Evolutionary conservation across 2,329 filamentous ascomycete genomes (phyloP), one percentile per base, ranked within the genome.

Genomic region (Ceratocystis variospora): DNA sequence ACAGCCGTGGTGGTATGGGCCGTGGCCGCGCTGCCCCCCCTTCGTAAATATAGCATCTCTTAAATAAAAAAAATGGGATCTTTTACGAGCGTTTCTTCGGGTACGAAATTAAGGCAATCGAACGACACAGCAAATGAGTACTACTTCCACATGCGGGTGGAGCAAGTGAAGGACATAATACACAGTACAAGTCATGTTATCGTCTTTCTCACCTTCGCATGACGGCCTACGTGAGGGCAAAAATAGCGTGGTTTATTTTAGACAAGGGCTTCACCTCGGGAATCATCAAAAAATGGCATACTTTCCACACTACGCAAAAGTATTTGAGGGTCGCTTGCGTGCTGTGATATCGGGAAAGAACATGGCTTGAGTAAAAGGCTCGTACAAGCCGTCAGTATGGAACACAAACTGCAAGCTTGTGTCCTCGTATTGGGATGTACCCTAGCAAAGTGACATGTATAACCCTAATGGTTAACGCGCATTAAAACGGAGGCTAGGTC

Each of bases 1-100:
- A 71, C 72, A 87, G 85, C 88, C 89, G 89, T 83, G 88, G 89
- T 82, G 89, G 89, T 76, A 88, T 88, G 77, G 91, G 90, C 77
- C 89, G 90, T 86, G 90, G 90, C 79, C 88, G 89, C 82, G 87
- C 87, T 75, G 83, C 88, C 79, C 85, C 88, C 76, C 80, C 84
- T 72, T 86, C 84, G 75, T 85, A 83, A 82, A 76, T 73, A 72
- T 76, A 73, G 71, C 73, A 73, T 73, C 57, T 74, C 70, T 73
- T 73, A 75, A 74, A 59, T 59, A 59, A 76, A 63, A 67, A 66
- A 66, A 68, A 68, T 46, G 66, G 66, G 66, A 63, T 74, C 76
- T 76, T 61, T 66, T 62, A 64, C 55, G 64, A 66, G 73, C 77
- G 73, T 77, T 74, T 75, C 73, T 74, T 74, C 75, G 76, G 74